A percentile compares a stretch with the other conserved stretches of the same genome.
Conservation (phyloP, 768 basidiomycete genomes). For the Tulasnella sp. region DNA sequence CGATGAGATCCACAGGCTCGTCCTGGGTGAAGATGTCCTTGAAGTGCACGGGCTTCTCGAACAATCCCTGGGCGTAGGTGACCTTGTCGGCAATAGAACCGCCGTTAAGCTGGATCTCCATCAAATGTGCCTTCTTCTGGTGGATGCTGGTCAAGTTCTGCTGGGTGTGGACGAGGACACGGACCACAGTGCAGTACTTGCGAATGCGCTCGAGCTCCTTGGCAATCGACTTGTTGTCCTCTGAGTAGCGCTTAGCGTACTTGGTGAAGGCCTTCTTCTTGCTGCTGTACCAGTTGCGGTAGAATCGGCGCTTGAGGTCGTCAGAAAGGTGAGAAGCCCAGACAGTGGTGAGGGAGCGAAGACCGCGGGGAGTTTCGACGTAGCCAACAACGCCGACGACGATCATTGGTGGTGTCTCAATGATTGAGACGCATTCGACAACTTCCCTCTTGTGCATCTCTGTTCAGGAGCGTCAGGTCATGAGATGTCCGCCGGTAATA, state of each 20-base stretch:
- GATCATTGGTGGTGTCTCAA: slow-evolving; percentile 95
- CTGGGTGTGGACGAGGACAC: slow-evolving; percentile 98
- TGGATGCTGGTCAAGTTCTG: slow-evolving; percentile 94
- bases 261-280: slow-evolving; percentile 99
- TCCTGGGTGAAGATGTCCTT: slow-evolving; percentile 89
- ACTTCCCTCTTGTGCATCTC: slow-evolving; percentile 99
- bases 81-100: slow-evolving; percentile 93
- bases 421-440: slow-evolving; percentile 92
- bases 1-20: slow-evolving; percentile 94
- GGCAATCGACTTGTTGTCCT: slow-evolving; percentile 86
- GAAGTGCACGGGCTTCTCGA: slow-evolving; percentile 94
- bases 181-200: slow-evolving; percentile 99
- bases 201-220: slow-evolving; percentile 99
- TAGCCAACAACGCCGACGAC: slow-evolving; percentile 98
- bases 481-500: not conserved
- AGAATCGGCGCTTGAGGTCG: slow-evolving; percentile 97
- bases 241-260: slow-evolving; percentile 98
- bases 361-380: slow-evolving; percentile 98
- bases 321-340: slow-evolving; percentile 96
- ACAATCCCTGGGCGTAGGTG: slow-evolving; percentile 86
- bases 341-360: slow-evolving; percentile 97
- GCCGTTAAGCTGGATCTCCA: slow-evolving; percentile 99
- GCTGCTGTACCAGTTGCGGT: slow-evolving; percentile 99
- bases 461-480: slow-evolving; percentile 35
- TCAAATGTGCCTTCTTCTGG: slow-evolving; percentile 99